Percentiles rank a stretch among this genome's conserved stretches.
Evolutionary conservation across 352 stramenopile species (phyloP).

Genomic region (Phytophthora nicotianae): DNA sequence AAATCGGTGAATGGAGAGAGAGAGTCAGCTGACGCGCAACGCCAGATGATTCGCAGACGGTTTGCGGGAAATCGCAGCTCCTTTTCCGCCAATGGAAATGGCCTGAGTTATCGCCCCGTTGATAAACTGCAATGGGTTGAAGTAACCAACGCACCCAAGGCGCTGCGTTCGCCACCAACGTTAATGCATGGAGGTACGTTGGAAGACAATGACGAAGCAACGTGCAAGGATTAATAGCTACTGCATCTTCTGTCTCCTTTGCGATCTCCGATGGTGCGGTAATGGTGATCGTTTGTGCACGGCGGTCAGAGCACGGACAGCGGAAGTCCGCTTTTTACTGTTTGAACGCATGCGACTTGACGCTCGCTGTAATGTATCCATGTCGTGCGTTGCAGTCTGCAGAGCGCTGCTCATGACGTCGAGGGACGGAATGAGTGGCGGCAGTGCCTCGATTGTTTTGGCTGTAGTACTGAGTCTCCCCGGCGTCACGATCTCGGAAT

Average conservation of each 20-base stretch:
- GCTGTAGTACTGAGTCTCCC: background rate
- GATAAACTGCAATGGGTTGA: background rate
- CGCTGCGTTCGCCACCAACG: background rate
- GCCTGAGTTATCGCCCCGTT: background rate
- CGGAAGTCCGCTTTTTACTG: constrained; percentile 21
- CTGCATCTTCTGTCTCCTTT: background rate
- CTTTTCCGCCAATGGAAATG: constrained; percentile 20
- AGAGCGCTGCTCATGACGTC: background rate
- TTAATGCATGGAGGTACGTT: too few species aligned
- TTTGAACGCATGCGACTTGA: constrained; percentile 16
- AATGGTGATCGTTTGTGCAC: constrained; percentile 24
- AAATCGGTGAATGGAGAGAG: constrained; percentile 34
- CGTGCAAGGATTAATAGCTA: constrained; percentile 1
- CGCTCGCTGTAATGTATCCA: constrained; percentile 1
- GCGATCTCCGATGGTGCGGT: constrained; percentile 13
- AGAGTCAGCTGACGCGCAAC: constrained; percentile 17
- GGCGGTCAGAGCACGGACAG: constrained; percentile 12
- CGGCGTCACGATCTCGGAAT: background rate
- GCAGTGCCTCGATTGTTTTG: background rate
- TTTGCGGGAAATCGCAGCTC: constrained; percentile 15
- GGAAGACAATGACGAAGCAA: background rate
- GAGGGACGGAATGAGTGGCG: background rate
- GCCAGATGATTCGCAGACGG: constrained; percentile 15
- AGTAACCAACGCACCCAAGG: background rate
- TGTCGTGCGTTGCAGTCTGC: constrained; percentile 3